Evolutionary conservation across 176 grass and related monocot genomes (phyloP).

Genomic region (Cocos nucifera): DNA sequence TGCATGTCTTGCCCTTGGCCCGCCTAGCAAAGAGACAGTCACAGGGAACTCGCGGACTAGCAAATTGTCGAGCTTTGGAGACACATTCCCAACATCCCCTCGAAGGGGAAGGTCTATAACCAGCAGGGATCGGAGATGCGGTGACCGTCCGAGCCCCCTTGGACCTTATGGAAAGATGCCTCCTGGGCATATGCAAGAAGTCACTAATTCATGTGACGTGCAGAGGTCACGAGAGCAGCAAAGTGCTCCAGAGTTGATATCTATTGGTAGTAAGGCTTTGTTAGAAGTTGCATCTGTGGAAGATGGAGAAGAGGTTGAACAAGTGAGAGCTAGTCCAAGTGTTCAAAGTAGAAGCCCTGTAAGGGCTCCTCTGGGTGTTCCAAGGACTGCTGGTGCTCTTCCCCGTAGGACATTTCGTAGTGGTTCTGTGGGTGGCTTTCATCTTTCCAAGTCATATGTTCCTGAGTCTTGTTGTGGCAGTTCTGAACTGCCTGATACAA

Average conservation of each 20-base stretch:
- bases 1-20: slow-evolving; percentile 31
- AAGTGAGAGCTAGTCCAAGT: slow-evolving; percentile 39
- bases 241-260: slow-evolving; percentile 32
- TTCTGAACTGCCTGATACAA: slow-evolving; percentile 50
- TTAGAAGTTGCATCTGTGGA: slow-evolving; percentile 58
- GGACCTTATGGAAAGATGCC: slow-evolving; percentile 33
- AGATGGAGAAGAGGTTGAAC: slow-evolving; percentile 70
- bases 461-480: slow-evolving; percentile 26
- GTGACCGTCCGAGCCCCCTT: slow-evolving; percentile 43
- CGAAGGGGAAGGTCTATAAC: slow-evolving; percentile 14
- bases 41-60: slow-evolving; percentile 58
- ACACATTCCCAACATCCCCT: slow-evolving; percentile 2
- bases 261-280: slow-evolving; percentile 30
- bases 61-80: slow-evolving; percentile 23
- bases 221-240: slow-evolving; percentile 17
- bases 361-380: slow-evolving; percentile 43
- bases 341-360: slow-evolving; percentile 66
- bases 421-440: not conserved
- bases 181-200: slow-evolving; percentile 28
- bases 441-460: slow-evolving; percentile 19
- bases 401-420: no score
- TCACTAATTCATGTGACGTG: slow-evolving; percentile 18
- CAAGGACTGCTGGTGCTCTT: slow-evolving; percentile 21
- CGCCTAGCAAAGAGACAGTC: slow-evolving; percentile 33
- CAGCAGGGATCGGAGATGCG: slow-evolving; percentile 27